Percentiles rank a stretch among this genome's conserved stretches.
Conservation (phyloP, 129 eudicot species). For the Daucus carota region DNA sequence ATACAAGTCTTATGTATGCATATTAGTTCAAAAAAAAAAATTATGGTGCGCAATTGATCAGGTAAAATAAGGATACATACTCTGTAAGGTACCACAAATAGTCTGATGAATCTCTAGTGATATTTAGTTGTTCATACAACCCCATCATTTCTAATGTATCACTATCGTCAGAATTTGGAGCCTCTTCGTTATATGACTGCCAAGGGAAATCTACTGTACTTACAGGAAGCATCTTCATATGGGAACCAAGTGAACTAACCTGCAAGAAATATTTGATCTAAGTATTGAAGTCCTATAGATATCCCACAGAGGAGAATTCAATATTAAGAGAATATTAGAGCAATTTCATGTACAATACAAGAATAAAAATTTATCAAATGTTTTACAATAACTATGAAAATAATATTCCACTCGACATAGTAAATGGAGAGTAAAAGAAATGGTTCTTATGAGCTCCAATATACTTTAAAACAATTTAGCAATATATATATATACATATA, state of each 20-base stretch:
- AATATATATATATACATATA: too few relatives aligned
- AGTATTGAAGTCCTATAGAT: neutral
- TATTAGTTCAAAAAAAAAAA: neutral
- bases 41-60: neutral
- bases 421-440: neutral
- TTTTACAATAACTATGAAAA: neutral
- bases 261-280: conserved; percentile 15
- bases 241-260: conserved; percentile 38
- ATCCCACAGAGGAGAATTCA: neutral
- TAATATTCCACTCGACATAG: neutral
- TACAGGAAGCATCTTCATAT: conserved; percentile 48
- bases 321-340: neutral
- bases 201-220: conserved; percentile 36
- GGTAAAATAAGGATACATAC: conserved; percentile 26
- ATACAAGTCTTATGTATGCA: neutral
- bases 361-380: neutral
- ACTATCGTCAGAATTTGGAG: conserved; percentile 62
- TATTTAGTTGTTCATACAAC: conserved; percentile 62
- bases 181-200: conserved; percentile 71
- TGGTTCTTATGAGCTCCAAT: neutral
- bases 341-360: neutral
- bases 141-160: conserved; percentile 51
- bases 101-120: conserved; percentile 83
- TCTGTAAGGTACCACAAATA: conserved; percentile 88
- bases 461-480: neutral